Evolutionary conservation across 208 protist genomes (phyloP), one percentile per base, ranked within the genome.

Genomic region (Trypanosoma boissoni): DNA sequence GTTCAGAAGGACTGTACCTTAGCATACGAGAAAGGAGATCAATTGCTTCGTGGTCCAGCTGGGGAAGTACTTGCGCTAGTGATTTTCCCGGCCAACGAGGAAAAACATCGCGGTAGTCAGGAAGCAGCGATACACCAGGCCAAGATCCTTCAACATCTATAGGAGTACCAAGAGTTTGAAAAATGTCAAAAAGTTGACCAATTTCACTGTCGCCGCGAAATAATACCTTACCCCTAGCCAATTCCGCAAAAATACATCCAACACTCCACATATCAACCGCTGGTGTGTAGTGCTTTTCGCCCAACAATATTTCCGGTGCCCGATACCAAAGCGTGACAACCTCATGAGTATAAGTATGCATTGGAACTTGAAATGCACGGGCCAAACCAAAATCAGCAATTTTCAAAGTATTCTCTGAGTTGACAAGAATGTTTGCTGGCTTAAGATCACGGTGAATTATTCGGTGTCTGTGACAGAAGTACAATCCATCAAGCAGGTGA

Each of bases 261-360:
- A 99, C 92, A 53, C 93, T 98, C 99, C 99, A 99, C 37, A 99
- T 98, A 83, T 99, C 99, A 8, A 99, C 97, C 1, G 98, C 91
- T 1, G 98, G 98, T 0, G 95, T 97, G 84, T 99, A 99, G 62
- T 99, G 94, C 58, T 94, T 96, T 53, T 95, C 94, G 6, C 99
- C 99, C 20, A 99, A 84, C 7, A 99, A 86, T 46, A 99, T 98
- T 75, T 99, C 99, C 23, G 99, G 99, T 0, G 99, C 98, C 46
- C 99, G 80, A 76, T 99, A 99, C 99, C 99, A 99, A 27, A 99
- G 86, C 12, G 99, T 99, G 12, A 99, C 98, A 26, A 99, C 98
- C 73, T 99, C 98, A 75, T 99, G 98, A 1, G 98, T 99, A 75
- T 99, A 99, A 21, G 95, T 98, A 67, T 98, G 94, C 54, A 99